Evolutionary conservation across 495 filamentous ascomycete genomes (phyloP), one percentile per base, ranked within the genome.

Genomic region (Neurospora discreta): DNA sequence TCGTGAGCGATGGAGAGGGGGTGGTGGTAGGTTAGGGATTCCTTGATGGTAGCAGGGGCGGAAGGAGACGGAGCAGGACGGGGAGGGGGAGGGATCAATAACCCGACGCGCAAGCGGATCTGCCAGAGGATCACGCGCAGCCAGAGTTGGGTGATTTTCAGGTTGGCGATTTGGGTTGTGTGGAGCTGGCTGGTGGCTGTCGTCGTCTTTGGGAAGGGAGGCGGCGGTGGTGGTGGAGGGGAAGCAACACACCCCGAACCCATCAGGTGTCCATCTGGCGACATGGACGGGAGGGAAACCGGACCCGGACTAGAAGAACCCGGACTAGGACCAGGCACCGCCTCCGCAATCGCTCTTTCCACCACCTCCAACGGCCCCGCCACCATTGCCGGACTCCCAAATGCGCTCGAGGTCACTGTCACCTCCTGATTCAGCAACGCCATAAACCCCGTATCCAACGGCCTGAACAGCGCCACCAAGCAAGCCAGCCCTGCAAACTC

Each of bases 81-180:
- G 10, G n/a, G 43, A 46, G 20, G 44, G 2, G 46, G 46, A 26
- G 46, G 79, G 5, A 79, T 74, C 68, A 84, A 73, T 18, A 77
- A 69, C 7, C 78, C 79, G 26, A 80, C 71, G 15, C 74, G 84
- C 71, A 80, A 73, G 18, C 82, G 81, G 41, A 92, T 77, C 73
- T 92, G 89, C 91, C 91, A 93, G 18, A 93, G 85, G 74, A 91
- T 89, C 18, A 90, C 90, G 40, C 89, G 84, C 18, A 93, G 84
- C 91, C 91, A 93, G 77, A 90, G 87, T 77, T 92, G 90, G 18
- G 90, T 91, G n/a, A 89, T 84, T 23, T 87, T 82, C 3, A 93
- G 82, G 75, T 93, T 91, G 20, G 90, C 90, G 15, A 88, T 86
- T 80, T 94, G 91, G 18, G 85, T 90, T 71, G 92, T 89, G 5